Percentiles rank a stretch among this genome's conserved stretches.
phyloP scores from a whole-genome alignment of 2,329 filamentous ascomycete genomes.

The Cladosporium sp. region DNA sequence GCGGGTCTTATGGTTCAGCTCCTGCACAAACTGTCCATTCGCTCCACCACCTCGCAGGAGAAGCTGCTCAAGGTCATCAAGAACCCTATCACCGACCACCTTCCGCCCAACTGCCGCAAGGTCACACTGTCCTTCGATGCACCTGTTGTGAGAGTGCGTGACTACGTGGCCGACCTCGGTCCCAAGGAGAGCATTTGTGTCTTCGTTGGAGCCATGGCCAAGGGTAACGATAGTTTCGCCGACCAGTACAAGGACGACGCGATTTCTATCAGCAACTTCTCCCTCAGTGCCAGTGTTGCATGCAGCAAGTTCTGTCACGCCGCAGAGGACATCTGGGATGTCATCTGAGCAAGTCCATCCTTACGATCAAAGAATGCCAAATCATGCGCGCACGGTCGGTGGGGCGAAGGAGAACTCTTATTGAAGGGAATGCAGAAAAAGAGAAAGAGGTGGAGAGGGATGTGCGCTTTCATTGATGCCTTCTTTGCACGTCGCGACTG shows the following conservation, averaged over 20 bases:
- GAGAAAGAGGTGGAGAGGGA: not conserved
- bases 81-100: slow-evolving; percentile 95
- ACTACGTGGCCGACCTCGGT: slow-evolving; percentile 79
- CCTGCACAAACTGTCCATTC: slow-evolving; percentile 90
- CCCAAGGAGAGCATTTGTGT: slow-evolving; percentile 93
- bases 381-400: not conserved
- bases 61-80: slow-evolving; percentile 97
- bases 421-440: not conserved
- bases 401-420: not conserved
- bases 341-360: slow-evolving; percentile 61
- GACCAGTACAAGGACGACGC: slow-evolving; percentile 94
- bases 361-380: not conserved
- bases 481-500: not conserved
- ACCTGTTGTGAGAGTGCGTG: slow-evolving; percentile 78
- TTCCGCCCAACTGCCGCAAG: slow-evolving; percentile 96
- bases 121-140: slow-evolving; percentile 95
- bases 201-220: slow-evolving; percentile 98
- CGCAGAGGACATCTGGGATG: slow-evolving; percentile 92
- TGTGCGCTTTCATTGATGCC: not conserved
- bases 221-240: slow-evolving; percentile 92
- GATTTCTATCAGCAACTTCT: slow-evolving; percentile 98
- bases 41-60: slow-evolving; percentile 94
- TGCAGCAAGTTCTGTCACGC: slow-evolving; percentile 99
- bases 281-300: slow-evolving; percentile 92
- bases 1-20: slow-evolving; percentile 98